A percentile compares a stretch with the other conserved stretches of the same genome.
Conservation (phyloP, 1,284 basidiomycete species). For the Puccinia novopanici region DNA sequence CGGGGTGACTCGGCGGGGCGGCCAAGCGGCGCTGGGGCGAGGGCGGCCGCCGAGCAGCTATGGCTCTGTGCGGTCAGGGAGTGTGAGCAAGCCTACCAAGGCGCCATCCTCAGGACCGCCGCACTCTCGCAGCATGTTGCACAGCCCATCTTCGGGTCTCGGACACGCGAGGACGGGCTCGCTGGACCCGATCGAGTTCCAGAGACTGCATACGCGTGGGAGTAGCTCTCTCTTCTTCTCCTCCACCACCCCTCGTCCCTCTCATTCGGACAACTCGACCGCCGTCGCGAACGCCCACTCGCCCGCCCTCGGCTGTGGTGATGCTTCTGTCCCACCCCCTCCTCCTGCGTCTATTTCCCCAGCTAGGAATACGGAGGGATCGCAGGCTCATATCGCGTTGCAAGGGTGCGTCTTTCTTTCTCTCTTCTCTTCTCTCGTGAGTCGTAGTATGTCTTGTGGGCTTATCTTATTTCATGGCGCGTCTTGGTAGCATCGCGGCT, state of each 20-base stretch:
- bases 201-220: background rate
- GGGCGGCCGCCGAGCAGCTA: no score
- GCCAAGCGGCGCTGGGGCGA: no score
- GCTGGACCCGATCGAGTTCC: background rate
- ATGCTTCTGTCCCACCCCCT: background rate
- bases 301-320: background rate
- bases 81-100: no score
- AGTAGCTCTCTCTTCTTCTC: background rate
- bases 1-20: no score
- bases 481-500: conserved; percentile 26
- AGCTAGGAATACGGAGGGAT: background rate
- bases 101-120: no score
- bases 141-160: background rate
- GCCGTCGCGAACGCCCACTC: background rate
- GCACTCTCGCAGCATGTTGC: background rate
- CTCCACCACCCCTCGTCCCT: background rate
- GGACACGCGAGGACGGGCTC: background rate
- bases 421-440: background rate
- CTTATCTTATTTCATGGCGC: background rate
- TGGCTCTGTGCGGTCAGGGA: no score
- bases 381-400: conserved; percentile 45
- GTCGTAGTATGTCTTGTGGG: background rate
- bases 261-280: background rate
- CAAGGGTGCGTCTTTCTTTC: conserved; percentile 37
- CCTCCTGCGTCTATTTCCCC: background rate